These are phyloP conservation scores for Cryptococcus neoformans DNA, from an alignment of 1,284 basidiomycete genomes.

Conservation along the genomic window DNA sequence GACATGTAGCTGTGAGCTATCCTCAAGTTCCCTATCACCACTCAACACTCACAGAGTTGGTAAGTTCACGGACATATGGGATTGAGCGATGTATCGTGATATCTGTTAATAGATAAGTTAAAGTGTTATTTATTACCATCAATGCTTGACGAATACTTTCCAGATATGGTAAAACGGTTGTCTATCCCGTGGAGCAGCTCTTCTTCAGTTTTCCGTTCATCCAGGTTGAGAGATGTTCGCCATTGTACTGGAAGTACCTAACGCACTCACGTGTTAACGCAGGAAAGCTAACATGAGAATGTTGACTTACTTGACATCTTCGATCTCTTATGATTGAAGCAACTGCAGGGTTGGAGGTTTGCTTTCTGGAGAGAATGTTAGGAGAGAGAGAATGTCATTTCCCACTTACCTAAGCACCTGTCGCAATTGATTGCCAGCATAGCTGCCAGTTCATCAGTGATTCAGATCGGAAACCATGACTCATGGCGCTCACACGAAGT, in stretches of 20 bases:
- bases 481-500: conserved; percentile 45
- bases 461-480: neutral
- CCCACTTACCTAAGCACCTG: conserved; percentile 46
- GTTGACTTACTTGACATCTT: conserved; percentile 41
- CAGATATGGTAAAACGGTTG: conserved; percentile 52
- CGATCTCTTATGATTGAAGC: conserved; percentile 51
- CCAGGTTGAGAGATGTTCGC: conserved; percentile 53
- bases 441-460: conserved; percentile 19
- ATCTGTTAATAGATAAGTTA: conserved; percentile 25
- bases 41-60: conserved; percentile 45
- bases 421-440: conserved; percentile 53
- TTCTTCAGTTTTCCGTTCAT: conserved; percentile 49
- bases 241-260: conserved; percentile 58
- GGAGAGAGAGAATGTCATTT: neutral
- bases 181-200: conserved; percentile 51
- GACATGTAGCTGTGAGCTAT: neutral
- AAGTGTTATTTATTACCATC: neutral
- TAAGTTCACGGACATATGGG: conserved; percentile 53
- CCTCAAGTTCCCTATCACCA: too few relatives aligned
- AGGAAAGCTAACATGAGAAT: too few relatives aligned
- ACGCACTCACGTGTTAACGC: neutral
- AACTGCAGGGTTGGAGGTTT: conserved; percentile 50
- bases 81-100: conserved; percentile 54
- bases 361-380: conserved; percentile 39
- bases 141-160: conserved; percentile 19